Base-by-base conservation (phyloP, 257 asterid genomes). In the Solanum rostratum region DNA sequence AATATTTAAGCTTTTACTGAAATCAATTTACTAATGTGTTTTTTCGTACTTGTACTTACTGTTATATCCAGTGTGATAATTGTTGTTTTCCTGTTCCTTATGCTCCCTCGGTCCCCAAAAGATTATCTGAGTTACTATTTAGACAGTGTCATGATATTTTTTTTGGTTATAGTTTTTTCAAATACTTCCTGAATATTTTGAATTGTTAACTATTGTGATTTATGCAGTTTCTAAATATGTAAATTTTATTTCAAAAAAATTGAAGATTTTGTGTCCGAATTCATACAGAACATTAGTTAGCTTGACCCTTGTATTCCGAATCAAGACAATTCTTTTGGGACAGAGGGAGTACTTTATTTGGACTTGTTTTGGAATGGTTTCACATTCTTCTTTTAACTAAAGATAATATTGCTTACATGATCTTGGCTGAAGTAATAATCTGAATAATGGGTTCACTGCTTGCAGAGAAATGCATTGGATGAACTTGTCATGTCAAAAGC, bases 391-490 rank as follows among this genome's bases (percentile, higher is more conserved):
- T 83, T 80, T 1, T 66, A 29, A 33, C 22, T 3, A 54, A 18
- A n/a, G 37, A 54, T 49, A 37, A 33, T 16, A 13, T 46, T 33
- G 37, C 33, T 84, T 68, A 41, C 53, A 33, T 53, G 30, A 85
- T 24, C 43, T 39, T 12, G 1, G 37, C 18, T 52, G 80, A 20
- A 49, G 54, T 22, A 76, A 81, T 81, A 45, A 87, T 88, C 91
- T 74, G 88, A 79, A 66, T 46, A 20, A 30, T 85, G 84, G 79
- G 62, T 89, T 87, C 78, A 84, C 84, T 90, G 80, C 86, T 83
- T 91, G 94, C 97, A 96, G 99, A 93, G 91, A 92, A 90, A 87
- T 87, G 98, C 98, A 73, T 55, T 93, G 92, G 97, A 90, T 85
- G 99, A 92, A 88, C 96, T 95, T 80, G 93, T 95, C 87, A 85